A percentile compares a stretch with the other conserved stretches of the same genome.
These are phyloP conservation scores for Scenedesmus sp. DNA, from an alignment of 163 green algal species.

Conservation along the genomic window DNA sequence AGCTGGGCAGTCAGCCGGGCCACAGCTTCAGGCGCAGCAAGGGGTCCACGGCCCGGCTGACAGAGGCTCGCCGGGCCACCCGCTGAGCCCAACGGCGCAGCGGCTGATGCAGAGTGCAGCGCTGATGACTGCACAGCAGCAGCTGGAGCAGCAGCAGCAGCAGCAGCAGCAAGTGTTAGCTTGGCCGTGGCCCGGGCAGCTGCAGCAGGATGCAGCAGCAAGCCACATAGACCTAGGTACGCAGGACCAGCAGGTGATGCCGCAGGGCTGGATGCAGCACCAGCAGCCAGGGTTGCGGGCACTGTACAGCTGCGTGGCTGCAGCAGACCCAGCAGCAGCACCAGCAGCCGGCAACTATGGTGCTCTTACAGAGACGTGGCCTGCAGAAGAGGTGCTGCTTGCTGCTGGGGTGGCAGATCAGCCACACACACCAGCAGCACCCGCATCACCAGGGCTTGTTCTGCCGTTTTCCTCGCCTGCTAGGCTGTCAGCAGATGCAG, in stretches of 20 bases:
- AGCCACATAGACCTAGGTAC: too few relatives aligned
- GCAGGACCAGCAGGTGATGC: not conserved
- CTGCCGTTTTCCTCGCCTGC: conserved; percentile 8
- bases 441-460: not conserved
- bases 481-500: conserved; percentile 17
- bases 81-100: conserved; percentile 32
- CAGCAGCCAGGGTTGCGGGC: not conserved
- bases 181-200: too few relatives aligned
- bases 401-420: not conserved
- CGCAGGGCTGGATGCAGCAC: not conserved
- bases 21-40: not conserved
- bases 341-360: not conserved
- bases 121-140: conserved; percentile 5
- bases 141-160: not conserved
- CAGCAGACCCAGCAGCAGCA: not conserved
- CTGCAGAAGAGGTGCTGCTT: not conserved
- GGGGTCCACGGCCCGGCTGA: not conserved
- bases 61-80: not conserved
- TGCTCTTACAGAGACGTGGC: not conserved
- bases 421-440: not conserved
- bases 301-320: not conserved
- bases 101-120: conserved; percentile 7
- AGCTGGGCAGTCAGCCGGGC: not conserved
- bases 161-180: not conserved
- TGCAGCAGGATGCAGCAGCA: not conserved